Base-by-base conservation (phyloP, 2,329 filamentous ascomycete genomes). In the Cercospora janseana region DNA sequence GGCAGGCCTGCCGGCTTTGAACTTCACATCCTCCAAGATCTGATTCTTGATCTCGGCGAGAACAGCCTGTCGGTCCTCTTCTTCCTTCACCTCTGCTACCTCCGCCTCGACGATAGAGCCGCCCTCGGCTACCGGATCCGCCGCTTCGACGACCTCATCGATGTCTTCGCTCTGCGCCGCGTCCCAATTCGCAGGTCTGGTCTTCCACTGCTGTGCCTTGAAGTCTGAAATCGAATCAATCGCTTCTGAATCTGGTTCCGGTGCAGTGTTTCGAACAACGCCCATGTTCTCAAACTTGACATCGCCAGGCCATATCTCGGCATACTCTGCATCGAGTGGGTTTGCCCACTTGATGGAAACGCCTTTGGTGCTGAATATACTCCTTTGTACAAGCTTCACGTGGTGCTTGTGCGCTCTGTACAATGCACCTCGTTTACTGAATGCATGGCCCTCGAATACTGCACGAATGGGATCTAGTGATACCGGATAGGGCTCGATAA, bases 311-410 rank as follows among this genome's bases (percentile, higher is more conserved):
- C 69, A 71, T 12, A 42, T 44, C 21, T 60, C 57, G 6, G 68
- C 69, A 48, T 59, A 69, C 38, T 70, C 66, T n/a, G 65, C 62
- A 52, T 71, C 69, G n/a, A 69, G 52, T 1, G 62, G 48, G 54
- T 70, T 64, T n/a, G 60, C 55, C 69, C 69, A 71, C 41, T 63
- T 54, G 40, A 71, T 57, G 6, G 44, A 60, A 7, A 69, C 57
- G 38, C 64, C 65, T 31, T 65, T 52, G 20, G 54, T 51, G 21
- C 52, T 56, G 52, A 61, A 65, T 16, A 58, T 41, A 7, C 60
- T 55, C 13, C 45, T 29, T 21, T 54, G 43, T 26, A 48, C 40
- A 23, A 58, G 34, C 4, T 47, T 54, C 13, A 40, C 20, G 8
- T 46, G 35, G 12, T n/a, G 10, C 26, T 40, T 37, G 4, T 29